Base-by-base conservation (phyloP, 352 stramenopile species). In the Aphanomyces euteiches region DNA sequence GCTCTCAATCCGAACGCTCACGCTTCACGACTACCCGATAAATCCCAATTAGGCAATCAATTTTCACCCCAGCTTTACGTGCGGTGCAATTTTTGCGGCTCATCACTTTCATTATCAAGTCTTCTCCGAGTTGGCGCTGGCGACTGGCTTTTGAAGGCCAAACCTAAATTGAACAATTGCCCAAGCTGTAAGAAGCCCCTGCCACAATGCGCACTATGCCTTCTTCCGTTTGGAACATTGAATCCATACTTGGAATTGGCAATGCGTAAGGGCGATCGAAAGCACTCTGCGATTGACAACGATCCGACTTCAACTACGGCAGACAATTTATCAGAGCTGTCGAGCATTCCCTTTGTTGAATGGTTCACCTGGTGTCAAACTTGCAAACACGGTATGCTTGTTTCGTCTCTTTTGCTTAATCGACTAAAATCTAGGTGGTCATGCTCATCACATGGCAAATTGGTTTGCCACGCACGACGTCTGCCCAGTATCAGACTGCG, bases 221-320 rank as follows among this genome's bases (percentile, higher is more conserved):
- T 98, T 66, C 78, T 98, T 13, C 89, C 90, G 5, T 88, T 98
- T 56, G 95, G 93, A n/a, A 92, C 87, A 17, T 72, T 98, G 17
- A 98, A 98, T 76, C 95, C 95, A 15, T 98, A 98, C 78, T 92
- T 98, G 78, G 93, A 98, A 78, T 77, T 98, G 10, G 94, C 92
- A 8, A 84, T 90, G 50, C 87, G 87, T 6, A 83, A 85, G 3
- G 87, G 83, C 48, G 80, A 88, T 68, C 34, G 61, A 28, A 70
- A 70, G 47, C 19, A 57, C 28, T 37, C 36, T 15, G 4, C 43
- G 36, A 19, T 58, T 7, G 15, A 63, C 13, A 38, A 19, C 7
- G 40, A 53, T 12, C 82, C 92, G 8, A 77, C 79, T 15, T 82
- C 90, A 13, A 76, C 57, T 38, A 72, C 60, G 12, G 72, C 81